Base-by-base conservation (phyloP, 1,139 yeast genomes). In the Kodamaea suecica region DNA sequence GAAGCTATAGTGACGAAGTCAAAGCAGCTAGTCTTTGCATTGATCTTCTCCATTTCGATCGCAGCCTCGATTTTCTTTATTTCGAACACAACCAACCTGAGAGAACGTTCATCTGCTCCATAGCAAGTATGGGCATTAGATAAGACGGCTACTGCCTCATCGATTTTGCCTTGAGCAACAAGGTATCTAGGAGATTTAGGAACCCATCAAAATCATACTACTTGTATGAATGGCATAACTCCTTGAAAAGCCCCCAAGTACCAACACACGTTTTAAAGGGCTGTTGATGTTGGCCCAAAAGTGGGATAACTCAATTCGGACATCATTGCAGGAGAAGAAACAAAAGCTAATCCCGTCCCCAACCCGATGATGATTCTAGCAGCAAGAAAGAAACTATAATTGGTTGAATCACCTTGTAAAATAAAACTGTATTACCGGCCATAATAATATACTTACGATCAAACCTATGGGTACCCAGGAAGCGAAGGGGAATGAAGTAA, bases 181-280 rank as follows among this genome's bases (percentile, higher is more conserved):
- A 66, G 56, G 41, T 44, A 72, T 48, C 77, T 56, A 24, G 78
- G 78, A 24, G 74, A 64, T 49, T 73, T 78, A 1, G 77, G 77
- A 17, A 66, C 60, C 41, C 58, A 50, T 42, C 53, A 59, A 32
- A 71, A 52, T 17, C 45, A 51, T 10, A 36, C 61, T 26, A 52
- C 41, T 30, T 51, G 55, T 21, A 50, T 17, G 6, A 51, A 50
- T 27, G 62, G 76, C 52, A 54, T 52, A 27, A 49, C 54, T 33
- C 64, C 68, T 51, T 74, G 79, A 41, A 72, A 53, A 9, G 80
- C 73, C 28, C 83, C 83, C 32, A 74, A 47, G 33, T 48, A 48
- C 52, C 50, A 48, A 26, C 46, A 44, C 63, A 72, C 75, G 72
- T 71, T 73, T 50, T 67, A 76, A 31, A 64, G 53, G 17, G 73